Conservation (phyloP, 2,329 filamentous ascomycete species). For the Penicillium sp. region DNA sequence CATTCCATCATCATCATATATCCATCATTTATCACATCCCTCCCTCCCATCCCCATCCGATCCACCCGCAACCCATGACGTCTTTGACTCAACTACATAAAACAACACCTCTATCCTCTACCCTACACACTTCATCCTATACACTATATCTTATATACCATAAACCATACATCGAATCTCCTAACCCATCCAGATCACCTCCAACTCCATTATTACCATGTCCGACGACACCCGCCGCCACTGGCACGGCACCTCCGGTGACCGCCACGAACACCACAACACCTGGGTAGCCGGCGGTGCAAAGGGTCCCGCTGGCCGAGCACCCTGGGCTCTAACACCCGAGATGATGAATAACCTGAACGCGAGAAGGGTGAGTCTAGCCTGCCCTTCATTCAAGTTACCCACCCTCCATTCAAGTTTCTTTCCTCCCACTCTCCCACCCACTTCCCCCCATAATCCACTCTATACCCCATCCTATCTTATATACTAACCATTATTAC, state of each 20-base stretch:
- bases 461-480: background rate
- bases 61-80: constrained; percentile 21
- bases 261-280: constrained; percentile 42
- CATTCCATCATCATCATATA: background rate
- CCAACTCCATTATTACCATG: constrained; percentile 14
- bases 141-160: background rate
- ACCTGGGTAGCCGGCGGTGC: constrained; percentile 41
- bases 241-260: constrained; percentile 40
- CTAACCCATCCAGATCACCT: background rate
- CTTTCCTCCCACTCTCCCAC: background rate
- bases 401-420: too few relatives aligned
- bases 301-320: constrained; percentile 25
- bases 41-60: background rate
- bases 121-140: background rate
- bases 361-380: constrained; percentile 32
- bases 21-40: background rate
- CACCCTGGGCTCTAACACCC: constrained; percentile 27
- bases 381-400: too few relatives aligned
- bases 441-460: background rate
- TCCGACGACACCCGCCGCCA: constrained; percentile 33
- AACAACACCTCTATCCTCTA: background rate
- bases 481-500: background rate
- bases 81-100: constrained; percentile 22
- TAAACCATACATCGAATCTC: too few relatives aligned
- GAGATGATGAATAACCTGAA: constrained; percentile 14